Base-by-base conservation (phyloP, 1,284 basidiomycete species). In the Apiotrichum domesticum region DNA sequence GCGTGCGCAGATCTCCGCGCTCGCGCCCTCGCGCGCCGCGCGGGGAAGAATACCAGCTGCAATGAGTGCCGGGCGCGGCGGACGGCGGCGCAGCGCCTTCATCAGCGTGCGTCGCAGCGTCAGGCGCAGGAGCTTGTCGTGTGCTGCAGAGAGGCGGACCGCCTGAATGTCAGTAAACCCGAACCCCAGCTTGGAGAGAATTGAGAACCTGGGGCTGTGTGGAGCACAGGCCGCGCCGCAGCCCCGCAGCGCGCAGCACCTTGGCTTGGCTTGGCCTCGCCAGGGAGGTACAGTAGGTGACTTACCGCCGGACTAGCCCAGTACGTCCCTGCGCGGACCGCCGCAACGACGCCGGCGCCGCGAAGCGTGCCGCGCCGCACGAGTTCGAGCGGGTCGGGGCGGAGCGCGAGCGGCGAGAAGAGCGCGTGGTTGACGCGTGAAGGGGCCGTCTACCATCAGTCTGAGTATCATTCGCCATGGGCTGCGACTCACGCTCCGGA, bases 291-390 rank as follows among this genome's bases (percentile, higher is more conserved):
- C 1, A 5, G 39, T 11, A 21, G 21, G 21, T 21, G 21, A 59
- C 63, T 46, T 44, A 65, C 65, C 2, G 57, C 43, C 15, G 61
- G 56, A 10, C 59, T 58, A 4, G 49, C 42, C 65, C 65, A 66
- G 54, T 66, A 66, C 4, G 54, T 55, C 3, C 54, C 54, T 6
- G 46, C 52, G 3, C 59, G 51, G 3, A 65, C 55, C 29, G 57
- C 60, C 14, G 54, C 46, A 39, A 66, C 48, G 37, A 66, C 57
- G 4, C 59, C 65, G 5, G 64, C 35, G 35, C 65, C 65, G 29
- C 63, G 57, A 9, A 66, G 54, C 8, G 65, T 66, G 7, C 65
- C 65, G 6, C 58, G 47, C 1, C 63, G 57, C 15, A 66, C 65
- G 9, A 66, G 58, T 46, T 66, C 65, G 32, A 48, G 44, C 1